phyloP scores from a whole-genome alignment of 148 eudicot species.

The Chenopodium album region DNA sequence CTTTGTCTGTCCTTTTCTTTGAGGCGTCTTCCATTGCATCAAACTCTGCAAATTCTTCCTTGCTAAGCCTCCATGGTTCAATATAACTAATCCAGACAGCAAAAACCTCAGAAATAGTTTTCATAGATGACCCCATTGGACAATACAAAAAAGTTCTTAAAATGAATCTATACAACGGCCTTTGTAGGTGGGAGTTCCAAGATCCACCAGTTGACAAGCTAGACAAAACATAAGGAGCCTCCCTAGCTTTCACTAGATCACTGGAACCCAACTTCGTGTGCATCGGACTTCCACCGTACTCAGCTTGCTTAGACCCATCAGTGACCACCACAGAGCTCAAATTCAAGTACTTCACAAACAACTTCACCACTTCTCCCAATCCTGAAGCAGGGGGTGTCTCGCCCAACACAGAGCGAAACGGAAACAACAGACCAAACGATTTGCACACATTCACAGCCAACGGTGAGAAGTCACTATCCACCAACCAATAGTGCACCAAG shows the following conservation, averaged over 20 bases:
- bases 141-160: conserved; percentile 86
- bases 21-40: conserved; percentile 35
- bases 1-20: conserved; percentile 29
- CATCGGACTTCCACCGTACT: conserved; percentile 41
- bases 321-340: conserved; percentile 40
- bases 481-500: conserved; percentile 77
- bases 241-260: conserved; percentile 38
- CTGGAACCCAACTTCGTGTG: conserved; percentile 38
- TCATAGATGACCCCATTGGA: conserved; percentile 74
- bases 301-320: conserved; percentile 40
- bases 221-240: conserved; percentile 33
- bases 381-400: conserved; percentile 85
- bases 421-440: conserved; percentile 58
- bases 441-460: conserved; percentile 60
- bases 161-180: conserved; percentile 83
- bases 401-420: conserved; percentile 61
- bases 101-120: conserved; percentile 74
- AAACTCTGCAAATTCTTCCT: conserved; percentile 66
- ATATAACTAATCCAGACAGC: conserved; percentile 70
- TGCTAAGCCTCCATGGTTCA: conserved; percentile 72
- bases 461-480: conserved; percentile 87
- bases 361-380: conserved; percentile 68
- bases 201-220: conserved; percentile 43
- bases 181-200: conserved; percentile 70
- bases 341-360: conserved; percentile 73